phyloP scores from a whole-genome alignment of 805 yeast genomes.

The Ogataea parapolymorpha region DNA sequence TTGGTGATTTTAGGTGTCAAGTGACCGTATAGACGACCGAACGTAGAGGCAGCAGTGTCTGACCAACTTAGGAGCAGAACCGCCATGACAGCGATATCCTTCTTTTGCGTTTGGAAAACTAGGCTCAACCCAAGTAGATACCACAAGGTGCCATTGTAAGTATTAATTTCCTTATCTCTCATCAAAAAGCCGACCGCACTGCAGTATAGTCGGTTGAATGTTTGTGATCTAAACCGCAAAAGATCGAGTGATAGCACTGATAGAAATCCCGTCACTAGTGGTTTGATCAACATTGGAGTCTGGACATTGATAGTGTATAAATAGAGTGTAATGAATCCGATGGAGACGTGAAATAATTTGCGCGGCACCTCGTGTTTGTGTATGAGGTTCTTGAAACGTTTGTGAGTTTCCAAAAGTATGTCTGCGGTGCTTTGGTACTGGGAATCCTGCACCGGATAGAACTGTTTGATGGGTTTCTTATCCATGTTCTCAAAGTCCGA shows the following conservation, averaged over 20 bases:
- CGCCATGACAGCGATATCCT: conserved; percentile 77
- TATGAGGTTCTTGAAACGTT: conserved; percentile 28
- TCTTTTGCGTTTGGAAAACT: conserved; percentile 67
- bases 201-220: conserved; percentile 67
- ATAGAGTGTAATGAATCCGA: conserved; percentile 77
- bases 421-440: conserved; percentile 22
- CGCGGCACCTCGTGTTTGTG: conserved; percentile 84
- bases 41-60: conserved; percentile 93
- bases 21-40: conserved; percentile 84
- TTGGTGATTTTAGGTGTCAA: conserved; percentile 73
- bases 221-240: conserved; percentile 56
- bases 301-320: conserved; percentile 63
- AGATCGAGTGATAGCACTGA: conserved; percentile 61
- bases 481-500: conserved; percentile 10
- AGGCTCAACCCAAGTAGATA: conserved; percentile 75
- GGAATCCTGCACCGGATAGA: background rate
- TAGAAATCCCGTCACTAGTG: conserved; percentile 53
- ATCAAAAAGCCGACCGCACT: conserved; percentile 72
- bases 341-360: conserved; percentile 82
- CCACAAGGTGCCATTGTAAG: conserved; percentile 84
- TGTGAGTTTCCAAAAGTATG: conserved; percentile 27
- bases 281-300: conserved; percentile 54
- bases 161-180: conserved; percentile 74
- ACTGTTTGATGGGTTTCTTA: background rate
- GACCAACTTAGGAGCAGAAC: conserved; percentile 90